phyloP scores from a whole-genome alignment of 768 basidiomycete species.

The Lentinula edodes region DNA sequence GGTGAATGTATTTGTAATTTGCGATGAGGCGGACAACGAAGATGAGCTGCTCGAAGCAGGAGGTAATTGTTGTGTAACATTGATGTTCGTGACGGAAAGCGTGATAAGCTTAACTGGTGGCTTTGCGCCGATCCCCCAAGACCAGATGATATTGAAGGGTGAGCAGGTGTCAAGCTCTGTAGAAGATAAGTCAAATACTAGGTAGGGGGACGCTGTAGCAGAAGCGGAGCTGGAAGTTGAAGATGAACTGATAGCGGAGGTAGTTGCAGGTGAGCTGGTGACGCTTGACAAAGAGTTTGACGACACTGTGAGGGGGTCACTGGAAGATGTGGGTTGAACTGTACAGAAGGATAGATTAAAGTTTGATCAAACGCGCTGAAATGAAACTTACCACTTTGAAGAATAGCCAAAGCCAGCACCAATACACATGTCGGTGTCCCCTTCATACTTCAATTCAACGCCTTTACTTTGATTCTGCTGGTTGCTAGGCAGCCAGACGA shows the following conservation, averaged over 20 bases:
- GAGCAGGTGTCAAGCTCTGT: not conserved
- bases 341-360: not conserved
- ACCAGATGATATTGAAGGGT: not conserved
- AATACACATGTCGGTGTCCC: not conserved
- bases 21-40: not conserved
- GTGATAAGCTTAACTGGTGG: not conserved
- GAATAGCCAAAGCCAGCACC: not conserved
- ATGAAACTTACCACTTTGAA: not conserved
- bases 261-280: not conserved
- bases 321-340: not conserved
- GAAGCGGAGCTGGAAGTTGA: not conserved
- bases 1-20: not conserved
- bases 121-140: not conserved
- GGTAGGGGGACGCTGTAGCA: not conserved
- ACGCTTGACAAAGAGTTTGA: not conserved
- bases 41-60: not conserved
- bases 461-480: not conserved
- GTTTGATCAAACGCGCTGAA: not conserved
- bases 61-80: not conserved
- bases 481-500: not conserved
- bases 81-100: constrained; percentile 2
- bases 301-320: not conserved
- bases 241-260: not conserved
- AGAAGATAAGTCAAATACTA: not conserved
- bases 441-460: not conserved